Evolutionary conservation across 2,329 filamentous ascomycete genomes (phyloP).

Genomic region (Aspergillus latus): DNA sequence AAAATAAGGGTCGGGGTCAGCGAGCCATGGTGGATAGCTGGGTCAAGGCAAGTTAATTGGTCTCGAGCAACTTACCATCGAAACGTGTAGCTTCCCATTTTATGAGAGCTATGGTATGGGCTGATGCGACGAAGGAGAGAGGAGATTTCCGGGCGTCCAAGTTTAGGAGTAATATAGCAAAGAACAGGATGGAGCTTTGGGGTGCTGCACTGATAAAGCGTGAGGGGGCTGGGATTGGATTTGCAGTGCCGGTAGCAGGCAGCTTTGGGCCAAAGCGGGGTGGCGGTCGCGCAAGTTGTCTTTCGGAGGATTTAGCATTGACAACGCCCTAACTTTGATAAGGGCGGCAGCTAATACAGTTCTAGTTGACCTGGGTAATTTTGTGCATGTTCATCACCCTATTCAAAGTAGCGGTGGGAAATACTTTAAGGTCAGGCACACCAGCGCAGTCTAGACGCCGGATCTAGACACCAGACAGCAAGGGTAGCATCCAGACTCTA

Average conservation of each 20-base stretch:
- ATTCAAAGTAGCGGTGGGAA: conserved; percentile 11
- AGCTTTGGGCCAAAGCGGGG: conserved; percentile 16
- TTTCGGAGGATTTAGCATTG: conserved; percentile 12
- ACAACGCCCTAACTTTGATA: background rate
- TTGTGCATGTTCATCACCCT: background rate
- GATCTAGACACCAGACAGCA: background rate
- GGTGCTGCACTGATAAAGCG: conserved; percentile 6
- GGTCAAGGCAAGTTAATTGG: conserved; percentile 2
- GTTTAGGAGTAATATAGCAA: background rate
- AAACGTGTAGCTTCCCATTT: conserved; percentile 41
- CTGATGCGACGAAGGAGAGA: background rate
- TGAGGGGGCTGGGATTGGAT: conserved; percentile 17
- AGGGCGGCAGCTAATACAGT: background rate
- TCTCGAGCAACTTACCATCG: conserved; percentile 34
- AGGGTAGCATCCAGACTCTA: background rate
- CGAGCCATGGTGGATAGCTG: conserved; percentile 10
- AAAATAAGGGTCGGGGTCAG: conserved; percentile 32
- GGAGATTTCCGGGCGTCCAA: background rate
- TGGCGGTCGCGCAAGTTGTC: conserved; percentile 14
- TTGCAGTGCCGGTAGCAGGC: conserved; percentile 3
- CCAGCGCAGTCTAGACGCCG: background rate
- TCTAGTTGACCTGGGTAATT: background rate
- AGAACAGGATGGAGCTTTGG: conserved; percentile 2
- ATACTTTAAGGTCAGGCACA: background rate
- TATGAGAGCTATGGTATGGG: background rate